Evolutionary conservation across 805 yeast species (phyloP), one percentile per base, ranked within the genome.

Genomic region (Lachancea fermentati): DNA sequence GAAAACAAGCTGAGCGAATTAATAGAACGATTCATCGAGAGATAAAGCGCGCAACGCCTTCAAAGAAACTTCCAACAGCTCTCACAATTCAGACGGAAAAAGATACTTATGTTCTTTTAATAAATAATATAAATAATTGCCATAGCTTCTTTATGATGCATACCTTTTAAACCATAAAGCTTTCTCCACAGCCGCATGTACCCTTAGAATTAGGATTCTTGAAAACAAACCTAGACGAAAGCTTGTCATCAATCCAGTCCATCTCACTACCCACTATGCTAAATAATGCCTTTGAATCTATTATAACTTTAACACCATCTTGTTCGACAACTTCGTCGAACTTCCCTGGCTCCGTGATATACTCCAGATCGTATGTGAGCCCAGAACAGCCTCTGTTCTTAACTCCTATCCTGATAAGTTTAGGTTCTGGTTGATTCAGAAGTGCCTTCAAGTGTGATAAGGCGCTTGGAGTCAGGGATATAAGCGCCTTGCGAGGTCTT

Each of bases 121-220:
- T 30, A 30, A 30, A 30, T 30, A 30, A 30, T 22, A 22, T 22
- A 22, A 22, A 22, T 22, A 22, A 22, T 22, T 22, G 26, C 26
- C 26, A 22, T 22, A 22, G 7, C 26, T 22, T 11, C 26, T 22
- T 22, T 11, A 7, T 7, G 26, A 22, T 7, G 11, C 11, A 7
- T 11, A 22, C 26, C 26, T 7, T 24, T 57, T 67, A 89, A 6
- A 91, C 96, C 96, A 89, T 93, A 63, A 93, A 93, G 4, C 96
- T 86, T 68, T 93, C 98, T 40, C 98, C 98, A 64, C 98, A 93
- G 9, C 98, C 98, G 66, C 98, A 93, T 36, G 95, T 85, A 24
- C 97, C 98, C 68, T 91, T 93, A 30, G 95, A 84, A 66, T 93
- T 93, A 47, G 98, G 98, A 63, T 93, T 93, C 59, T 75, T 82